These are phyloP conservation scores for Berberis vulgaris DNA, from an alignment of 164 flowering plant genomes.

Conservation along the genomic window DNA sequence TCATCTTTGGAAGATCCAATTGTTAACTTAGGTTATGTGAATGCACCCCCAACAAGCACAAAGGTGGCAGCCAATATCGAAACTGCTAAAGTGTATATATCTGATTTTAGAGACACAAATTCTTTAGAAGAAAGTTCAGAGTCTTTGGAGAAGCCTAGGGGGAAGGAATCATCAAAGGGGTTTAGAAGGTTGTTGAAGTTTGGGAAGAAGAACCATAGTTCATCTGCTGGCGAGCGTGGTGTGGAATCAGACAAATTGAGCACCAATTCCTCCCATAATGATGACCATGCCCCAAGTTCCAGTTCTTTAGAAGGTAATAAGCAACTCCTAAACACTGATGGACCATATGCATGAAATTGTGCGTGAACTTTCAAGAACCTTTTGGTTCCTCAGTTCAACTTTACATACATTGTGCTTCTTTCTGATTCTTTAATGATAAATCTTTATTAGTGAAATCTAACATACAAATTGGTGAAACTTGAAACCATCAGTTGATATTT, in stretches of 20 bases:
- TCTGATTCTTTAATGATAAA: too few relatives aligned
- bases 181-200: constrained; percentile 70
- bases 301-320: constrained; percentile 65
- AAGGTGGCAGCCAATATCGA: constrained; percentile 17
- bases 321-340: not conserved
- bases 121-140: constrained; percentile 38
- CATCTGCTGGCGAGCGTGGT: constrained; percentile 35
- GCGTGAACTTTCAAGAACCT: too few relatives aligned
- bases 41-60: constrained; percentile 39
- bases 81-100: constrained; percentile 28
- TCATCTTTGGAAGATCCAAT: constrained; percentile 81
- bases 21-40: constrained; percentile 45
- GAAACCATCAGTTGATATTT: too few relatives aligned
- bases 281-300: constrained; percentile 28
- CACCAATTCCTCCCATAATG: constrained; percentile 28
- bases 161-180: constrained; percentile 79
- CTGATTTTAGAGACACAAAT: constrained; percentile 26
- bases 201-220: constrained; percentile 58
- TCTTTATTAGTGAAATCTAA: too few relatives aligned
- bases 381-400: too few relatives aligned
- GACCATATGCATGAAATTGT: not conserved
- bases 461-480: too few relatives aligned
- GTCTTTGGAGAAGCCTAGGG: constrained; percentile 40
- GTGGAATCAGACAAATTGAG: constrained; percentile 41
- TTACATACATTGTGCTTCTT: too few relatives aligned